These are phyloP conservation scores for Neonothopanus nambi DNA, from an alignment of 1,284 basidiomycete genomes.

Conservation along the genomic window DNA sequence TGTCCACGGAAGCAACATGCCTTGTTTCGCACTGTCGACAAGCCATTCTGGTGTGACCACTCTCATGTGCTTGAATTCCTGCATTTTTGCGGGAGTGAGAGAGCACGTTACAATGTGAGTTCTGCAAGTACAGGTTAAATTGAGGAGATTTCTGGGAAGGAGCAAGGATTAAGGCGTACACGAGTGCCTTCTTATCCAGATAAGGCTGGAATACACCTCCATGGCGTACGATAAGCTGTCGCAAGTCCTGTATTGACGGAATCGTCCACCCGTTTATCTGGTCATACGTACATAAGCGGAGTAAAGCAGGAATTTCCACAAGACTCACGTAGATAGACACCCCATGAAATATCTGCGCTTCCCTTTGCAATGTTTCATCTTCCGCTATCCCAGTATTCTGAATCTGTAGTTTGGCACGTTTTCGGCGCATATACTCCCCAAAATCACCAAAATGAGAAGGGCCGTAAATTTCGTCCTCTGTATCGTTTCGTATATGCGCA, in stretches of 20 bases:
- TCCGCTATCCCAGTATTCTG: conserved; percentile 70
- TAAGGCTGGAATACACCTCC: conserved; percentile 87
- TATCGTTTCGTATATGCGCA: conserved; percentile 6
- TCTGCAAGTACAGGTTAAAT: conserved; percentile 36
- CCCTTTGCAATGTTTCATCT: conserved; percentile 18
- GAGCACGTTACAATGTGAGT: conserved; percentile 91
- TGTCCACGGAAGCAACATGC: conserved; percentile 76
- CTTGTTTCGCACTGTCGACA: conserved; percentile 68
- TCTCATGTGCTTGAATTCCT: conserved; percentile 87
- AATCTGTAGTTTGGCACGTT: conserved; percentile 87
- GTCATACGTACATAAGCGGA: no score
- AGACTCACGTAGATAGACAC: conserved; percentile 76
- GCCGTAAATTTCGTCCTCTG: conserved; percentile 61
- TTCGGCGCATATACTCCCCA: conserved; percentile 87
- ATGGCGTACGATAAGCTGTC: conserved; percentile 78
- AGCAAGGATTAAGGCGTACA: conserved; percentile 48
- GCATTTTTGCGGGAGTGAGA: conserved; percentile 86
- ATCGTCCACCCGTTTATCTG: conserved; percentile 91
- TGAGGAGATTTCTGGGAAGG: neutral
- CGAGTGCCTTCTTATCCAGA: conserved; percentile 73
- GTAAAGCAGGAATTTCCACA: neutral
- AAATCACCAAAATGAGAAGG: conserved; percentile 81
- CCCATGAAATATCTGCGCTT: conserved; percentile 67
- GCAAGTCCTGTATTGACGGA: conserved; percentile 85
- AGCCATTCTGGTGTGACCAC: conserved; percentile 90